Evolutionary conservation across 2,329 filamentous ascomycete genomes (phyloP), one percentile per base, ranked within the genome.

Genomic region (Nectriaceae sp.): DNA sequence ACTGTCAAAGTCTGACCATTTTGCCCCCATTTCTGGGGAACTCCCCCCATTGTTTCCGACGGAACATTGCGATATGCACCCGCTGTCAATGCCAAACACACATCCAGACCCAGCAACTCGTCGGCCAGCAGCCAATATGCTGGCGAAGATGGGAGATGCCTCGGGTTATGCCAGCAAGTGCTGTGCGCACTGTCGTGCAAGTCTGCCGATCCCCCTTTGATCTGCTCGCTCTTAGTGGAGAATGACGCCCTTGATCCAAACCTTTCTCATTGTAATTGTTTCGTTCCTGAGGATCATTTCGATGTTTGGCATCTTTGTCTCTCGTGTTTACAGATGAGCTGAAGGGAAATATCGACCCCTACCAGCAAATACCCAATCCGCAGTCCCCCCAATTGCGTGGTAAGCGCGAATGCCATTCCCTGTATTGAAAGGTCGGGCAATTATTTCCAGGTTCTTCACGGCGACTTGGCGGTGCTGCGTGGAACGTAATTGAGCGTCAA

Each of bases 51-150:
- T 29, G 24, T 29, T 29, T 29, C 13, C 33, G 11, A 5, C 33
- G 8, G 33, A 16, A 36, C 11, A 57, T 56, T 56, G 44, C 35
- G 54, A 57, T 55, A 48, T 42, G 52, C 55, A 55, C 35, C 21
- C 11, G 8, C 33, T 36, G 8, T 19, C 8, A n/a, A 36, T 36
- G 33, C 16, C 13, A 13, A 29, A 29, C n/a, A n/a, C n/a, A 29
- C 24, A 29, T 29, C 13, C 8, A n/a, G 8, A 11, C 8, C 33
- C 33, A 36, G 33, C 16, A 5, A 19, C 8, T 31, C 15, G 26
- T 31, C 26, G 15, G 15, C 26, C n/a, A 29, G 6, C 24, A 29
- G 24, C 24, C 24, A 29, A 29, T 29, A 6, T 29, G n/a, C n/a
- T n/a, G n/a, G n/a, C n/a, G n/a, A n/a, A n/a, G n/a, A n/a, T n/a